These are phyloP conservation scores for Sordariomycetes sp. DNA, from an alignment of 2,329 filamentous ascomycete genomes.

Conservation along the genomic window DNA sequence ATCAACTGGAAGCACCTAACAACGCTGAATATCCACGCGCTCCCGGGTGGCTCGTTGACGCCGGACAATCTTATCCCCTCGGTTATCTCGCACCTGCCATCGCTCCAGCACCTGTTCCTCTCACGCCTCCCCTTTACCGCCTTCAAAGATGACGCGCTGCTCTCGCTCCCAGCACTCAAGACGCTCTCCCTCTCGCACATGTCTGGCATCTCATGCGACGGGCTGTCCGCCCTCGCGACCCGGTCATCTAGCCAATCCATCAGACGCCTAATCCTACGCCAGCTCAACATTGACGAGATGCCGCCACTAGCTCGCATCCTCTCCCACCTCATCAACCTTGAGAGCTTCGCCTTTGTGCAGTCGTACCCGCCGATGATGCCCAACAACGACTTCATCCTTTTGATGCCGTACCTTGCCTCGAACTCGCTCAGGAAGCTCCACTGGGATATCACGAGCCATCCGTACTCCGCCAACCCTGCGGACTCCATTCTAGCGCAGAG, in stretches of 20 bases:
- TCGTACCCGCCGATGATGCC: conserved; percentile 39
- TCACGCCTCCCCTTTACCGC: conserved; percentile 40
- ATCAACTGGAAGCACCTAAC: conserved; percentile 40
- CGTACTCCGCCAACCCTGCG: conserved; percentile 29
- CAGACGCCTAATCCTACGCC: conserved; percentile 36
- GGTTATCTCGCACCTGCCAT: conserved; percentile 35
- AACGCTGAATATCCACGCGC: conserved; percentile 44
- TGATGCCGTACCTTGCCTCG: conserved; percentile 52
- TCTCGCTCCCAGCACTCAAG: conserved; percentile 39
- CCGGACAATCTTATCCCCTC: conserved; percentile 37
- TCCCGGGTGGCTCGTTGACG: conserved; percentile 38
- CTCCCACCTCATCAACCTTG: conserved; percentile 35
- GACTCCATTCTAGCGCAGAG: conserved; percentile 51
- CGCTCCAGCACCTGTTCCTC: conserved; percentile 44
- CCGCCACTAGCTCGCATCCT: conserved; percentile 45
- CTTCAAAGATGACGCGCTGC: conserved; percentile 42
- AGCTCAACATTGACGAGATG: conserved; percentile 41
- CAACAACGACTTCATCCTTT: conserved; percentile 39
- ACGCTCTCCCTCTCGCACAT: conserved; percentile 42
- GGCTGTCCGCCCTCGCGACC: conserved; percentile 43
- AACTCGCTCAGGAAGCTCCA: conserved; percentile 38
- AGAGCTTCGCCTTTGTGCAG: conserved; percentile 41
- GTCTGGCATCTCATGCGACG: conserved; percentile 38
- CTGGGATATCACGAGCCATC: conserved; percentile 48
- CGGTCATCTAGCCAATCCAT: conserved; percentile 30